Percentiles rank a stretch among this genome's conserved stretches.
phyloP scores from a whole-genome alignment of 1,284 basidiomycete genomes.

The Hortiboletus rubellus region DNA sequence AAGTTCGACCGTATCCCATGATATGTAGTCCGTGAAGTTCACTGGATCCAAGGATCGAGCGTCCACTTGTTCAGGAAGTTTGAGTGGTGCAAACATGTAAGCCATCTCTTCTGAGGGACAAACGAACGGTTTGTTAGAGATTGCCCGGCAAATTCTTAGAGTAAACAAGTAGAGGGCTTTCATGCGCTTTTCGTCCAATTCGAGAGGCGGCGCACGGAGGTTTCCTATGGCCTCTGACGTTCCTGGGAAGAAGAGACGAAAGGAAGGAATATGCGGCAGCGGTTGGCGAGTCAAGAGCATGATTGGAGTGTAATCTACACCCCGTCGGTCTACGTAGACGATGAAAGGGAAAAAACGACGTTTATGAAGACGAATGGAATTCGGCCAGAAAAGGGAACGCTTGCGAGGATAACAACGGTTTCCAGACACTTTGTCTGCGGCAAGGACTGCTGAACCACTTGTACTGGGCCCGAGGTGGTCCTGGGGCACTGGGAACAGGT shows the following conservation, averaged over 20 bases:
- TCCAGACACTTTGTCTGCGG: constrained; percentile 39
- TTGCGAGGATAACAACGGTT: constrained; percentile 56
- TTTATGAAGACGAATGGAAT: constrained; percentile 35
- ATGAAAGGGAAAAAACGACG: constrained; percentile 56
- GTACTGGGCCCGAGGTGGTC: constrained; percentile 7
- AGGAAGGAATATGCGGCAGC: constrained; percentile 53
- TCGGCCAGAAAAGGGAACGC: constrained; percentile 62
- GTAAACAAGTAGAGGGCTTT: constrained; percentile 61
- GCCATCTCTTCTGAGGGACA: constrained; percentile 53
- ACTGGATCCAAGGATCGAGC: constrained; percentile 30
- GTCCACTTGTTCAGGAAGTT: constrained; percentile 24
- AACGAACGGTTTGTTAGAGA: constrained; percentile 65
- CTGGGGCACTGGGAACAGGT: constrained; percentile 44
- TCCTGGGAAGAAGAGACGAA: constrained; percentile 60
- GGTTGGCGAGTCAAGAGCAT: constrained; percentile 64
- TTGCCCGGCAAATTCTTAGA: constrained; percentile 55
- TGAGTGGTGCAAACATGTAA: constrained; percentile 67
- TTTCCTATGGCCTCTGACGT: constrained; percentile 45
- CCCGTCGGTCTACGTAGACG: constrained; percentile 40
- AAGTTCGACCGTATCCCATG: constrained; percentile 61
- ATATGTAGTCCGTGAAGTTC: constrained; percentile 50
- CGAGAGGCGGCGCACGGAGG: constrained; percentile 48
- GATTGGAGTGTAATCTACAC: constrained; percentile 52
- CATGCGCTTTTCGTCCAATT: constrained; percentile 46
- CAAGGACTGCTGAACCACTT: constrained; percentile 15